phyloP scores from a whole-genome alignment of 495 filamentous ascomycete species.

The Penicillium paradoxum region DNA sequence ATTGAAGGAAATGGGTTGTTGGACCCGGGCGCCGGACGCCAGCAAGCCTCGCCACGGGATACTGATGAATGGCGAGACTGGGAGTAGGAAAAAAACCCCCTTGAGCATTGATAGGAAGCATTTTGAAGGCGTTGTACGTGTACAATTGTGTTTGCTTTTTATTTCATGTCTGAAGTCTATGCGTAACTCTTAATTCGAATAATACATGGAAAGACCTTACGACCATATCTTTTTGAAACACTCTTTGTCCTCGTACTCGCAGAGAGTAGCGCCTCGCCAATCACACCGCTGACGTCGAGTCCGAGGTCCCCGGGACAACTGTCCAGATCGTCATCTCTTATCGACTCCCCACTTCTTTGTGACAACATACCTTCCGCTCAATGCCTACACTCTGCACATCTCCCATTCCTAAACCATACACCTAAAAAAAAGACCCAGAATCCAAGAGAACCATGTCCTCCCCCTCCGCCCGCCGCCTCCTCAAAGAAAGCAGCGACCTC shows the following conservation, averaged over 20 bases:
- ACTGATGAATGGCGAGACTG: constrained; percentile 44
- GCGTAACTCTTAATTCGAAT: background rate
- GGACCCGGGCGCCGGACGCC: constrained; percentile 10
- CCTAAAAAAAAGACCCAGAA: background rate
- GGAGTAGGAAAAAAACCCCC: constrained; percentile 26
- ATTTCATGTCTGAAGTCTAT: background rate
- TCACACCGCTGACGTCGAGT: too few relatives aligned
- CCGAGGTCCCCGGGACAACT: background rate
- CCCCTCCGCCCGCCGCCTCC: constrained; percentile 48
- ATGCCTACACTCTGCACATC: too few relatives aligned
- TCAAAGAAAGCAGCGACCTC: constrained; percentile 81
- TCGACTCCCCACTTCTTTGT: background rate
- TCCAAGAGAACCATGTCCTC: constrained; percentile 25
- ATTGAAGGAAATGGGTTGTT: constrained; percentile 25
- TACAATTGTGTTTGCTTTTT: constrained; percentile 1
- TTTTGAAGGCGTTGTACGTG: constrained; percentile 8
- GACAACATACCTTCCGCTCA: too few relatives aligned
- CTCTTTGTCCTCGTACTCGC: too few relatives aligned
- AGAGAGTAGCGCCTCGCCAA: too few relatives aligned
- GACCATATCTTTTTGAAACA: background rate
- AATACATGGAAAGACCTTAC: background rate
- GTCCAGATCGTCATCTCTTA: background rate
- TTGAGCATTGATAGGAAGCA: constrained; percentile 2
- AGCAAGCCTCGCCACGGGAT: constrained; percentile 8
- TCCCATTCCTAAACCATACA: too few relatives aligned